A percentile compares a stretch with the other conserved stretches of the same genome.
Conservation (phyloP, 345 rosid genomes). For the Hibiscus mutabilis region DNA sequence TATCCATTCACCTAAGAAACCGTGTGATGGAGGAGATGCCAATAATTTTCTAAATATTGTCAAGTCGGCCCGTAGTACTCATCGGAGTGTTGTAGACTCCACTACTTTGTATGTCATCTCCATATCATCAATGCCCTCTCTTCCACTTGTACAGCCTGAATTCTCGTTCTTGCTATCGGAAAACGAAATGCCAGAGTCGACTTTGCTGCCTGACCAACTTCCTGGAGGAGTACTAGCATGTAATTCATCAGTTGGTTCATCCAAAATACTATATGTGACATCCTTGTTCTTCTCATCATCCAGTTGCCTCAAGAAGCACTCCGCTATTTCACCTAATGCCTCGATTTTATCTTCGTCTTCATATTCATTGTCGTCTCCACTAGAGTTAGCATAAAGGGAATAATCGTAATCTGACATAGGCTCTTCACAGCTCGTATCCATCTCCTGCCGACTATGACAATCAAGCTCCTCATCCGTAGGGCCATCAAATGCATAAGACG, state of each 20-base stretch:
- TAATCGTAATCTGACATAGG: too few relatives aligned
- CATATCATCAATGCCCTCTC: slow-evolving; percentile 1
- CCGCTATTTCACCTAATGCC: too few relatives aligned
- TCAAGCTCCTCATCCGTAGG: too few relatives aligned
- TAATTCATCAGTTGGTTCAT: slow-evolving; percentile 13
- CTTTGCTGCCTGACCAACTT: slow-evolving; percentile 28
- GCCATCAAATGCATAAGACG: too few relatives aligned
- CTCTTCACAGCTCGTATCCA: too few relatives aligned
- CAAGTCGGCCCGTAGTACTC: slow-evolving; percentile 19
- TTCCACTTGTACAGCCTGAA: slow-evolving; percentile 25
- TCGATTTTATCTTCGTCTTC: too few relatives aligned
- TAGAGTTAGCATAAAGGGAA: too few relatives aligned
- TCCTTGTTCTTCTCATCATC: slow-evolving; percentile 6
- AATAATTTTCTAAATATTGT: slow-evolving; percentile 1
- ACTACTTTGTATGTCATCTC: slow-evolving; percentile 26
- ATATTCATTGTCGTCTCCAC: too few relatives aligned
- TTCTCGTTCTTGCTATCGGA: slow-evolving; percentile 44
- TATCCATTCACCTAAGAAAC: slow-evolving; percentile 42
- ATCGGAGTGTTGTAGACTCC: slow-evolving; percentile 10
- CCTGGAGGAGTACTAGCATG: slow-evolving; percentile 17
- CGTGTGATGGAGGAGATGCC: slow-evolving; percentile 3
- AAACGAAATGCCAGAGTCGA: slow-evolving; percentile 34
- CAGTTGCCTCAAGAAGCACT: too few relatives aligned
- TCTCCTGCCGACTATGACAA: too few relatives aligned
- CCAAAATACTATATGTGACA: slow-evolving; percentile 1